These are phyloP conservation scores for Fraxinus platypoda DNA, from an alignment of 305 asterid species.

Conservation along the genomic window DNA sequence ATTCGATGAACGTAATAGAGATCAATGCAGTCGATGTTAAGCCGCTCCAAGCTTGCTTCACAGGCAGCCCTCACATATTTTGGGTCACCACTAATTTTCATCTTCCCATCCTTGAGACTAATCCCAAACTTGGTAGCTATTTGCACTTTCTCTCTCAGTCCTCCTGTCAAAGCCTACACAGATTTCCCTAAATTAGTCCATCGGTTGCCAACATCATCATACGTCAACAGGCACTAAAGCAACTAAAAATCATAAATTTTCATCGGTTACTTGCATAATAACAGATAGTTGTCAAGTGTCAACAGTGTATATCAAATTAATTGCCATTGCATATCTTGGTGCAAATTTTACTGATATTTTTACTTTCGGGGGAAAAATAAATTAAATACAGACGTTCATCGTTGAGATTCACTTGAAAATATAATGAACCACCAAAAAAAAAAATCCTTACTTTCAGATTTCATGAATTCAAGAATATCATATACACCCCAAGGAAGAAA, in stretches of 20 bases:
- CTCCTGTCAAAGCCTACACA: constrained; percentile 37
- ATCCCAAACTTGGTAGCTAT: constrained; percentile 37
- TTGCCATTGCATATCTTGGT: too few relatives aligned
- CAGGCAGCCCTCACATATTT: constrained; percentile 41
- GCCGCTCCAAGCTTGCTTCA: constrained; percentile 55
- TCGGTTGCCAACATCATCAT: not conserved
- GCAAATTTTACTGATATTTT: too few relatives aligned
- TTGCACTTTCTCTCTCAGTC: constrained; percentile 31
- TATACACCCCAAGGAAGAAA: not conserved
- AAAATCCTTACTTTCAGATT: not conserved
- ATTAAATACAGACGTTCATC: not conserved
- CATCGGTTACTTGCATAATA: not conserved
- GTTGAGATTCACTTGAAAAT: not conserved
- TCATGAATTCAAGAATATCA: not conserved
- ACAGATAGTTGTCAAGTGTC: not conserved
- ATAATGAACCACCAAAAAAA: not conserved
- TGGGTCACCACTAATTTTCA: constrained; percentile 37
- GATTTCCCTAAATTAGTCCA: not conserved
- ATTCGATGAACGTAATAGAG: constrained; percentile 47
- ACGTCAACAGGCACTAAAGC: not conserved
- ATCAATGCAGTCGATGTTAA: constrained; percentile 44
- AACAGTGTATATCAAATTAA: not conserved
- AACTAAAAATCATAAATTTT: not conserved
- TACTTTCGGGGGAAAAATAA: too few relatives aligned
- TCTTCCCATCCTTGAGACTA: constrained; percentile 5